A percentile compares a stretch with the other conserved stretches of the same genome.
These are phyloP conservation scores for Harringtonia aguacate DNA, from an alignment of 2,329 filamentous ascomycete species.

Conservation along the genomic window DNA sequence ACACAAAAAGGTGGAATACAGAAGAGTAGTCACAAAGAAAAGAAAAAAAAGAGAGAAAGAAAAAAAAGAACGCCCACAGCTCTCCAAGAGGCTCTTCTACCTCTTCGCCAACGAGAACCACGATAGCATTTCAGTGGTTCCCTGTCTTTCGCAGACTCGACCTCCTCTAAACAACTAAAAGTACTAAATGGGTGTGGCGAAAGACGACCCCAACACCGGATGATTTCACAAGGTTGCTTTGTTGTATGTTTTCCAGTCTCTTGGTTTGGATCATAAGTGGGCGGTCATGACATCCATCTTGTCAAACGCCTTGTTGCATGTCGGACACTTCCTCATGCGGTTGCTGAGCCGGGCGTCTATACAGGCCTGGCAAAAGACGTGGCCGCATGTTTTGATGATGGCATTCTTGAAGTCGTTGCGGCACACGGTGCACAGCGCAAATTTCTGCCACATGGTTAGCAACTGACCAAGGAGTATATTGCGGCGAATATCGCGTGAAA, in stretches of 20 bases:
- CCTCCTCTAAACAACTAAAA: background rate
- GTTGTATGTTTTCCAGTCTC: background rate
- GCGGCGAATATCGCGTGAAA: background rate
- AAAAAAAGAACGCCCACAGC: background rate
- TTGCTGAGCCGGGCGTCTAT: conserved; percentile 83
- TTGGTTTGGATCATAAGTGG: conserved; percentile 27
- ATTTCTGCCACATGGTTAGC: conserved; percentile 40
- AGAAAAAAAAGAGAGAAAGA: background rate
- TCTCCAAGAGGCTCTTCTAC: too few species aligned
- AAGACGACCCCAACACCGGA: too few species aligned
- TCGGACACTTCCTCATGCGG: conserved; percentile 89
- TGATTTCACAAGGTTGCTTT: background rate
- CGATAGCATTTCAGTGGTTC: background rate
- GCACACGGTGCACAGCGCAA: conserved; percentile 86
- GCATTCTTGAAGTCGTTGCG: conserved; percentile 91
- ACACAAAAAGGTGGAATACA: background rate
- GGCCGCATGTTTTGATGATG: conserved; percentile 84
- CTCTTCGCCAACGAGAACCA: too few species aligned
- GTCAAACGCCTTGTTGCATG: conserved; percentile 86
- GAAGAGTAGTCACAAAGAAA: background rate
- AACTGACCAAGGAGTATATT: background rate
- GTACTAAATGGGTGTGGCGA: background rate
- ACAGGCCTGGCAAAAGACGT: conserved; percentile 86
- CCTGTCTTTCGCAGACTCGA: too few species aligned
- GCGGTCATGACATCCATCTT: conserved; percentile 78